Conservation (phyloP, 2,329 filamentous ascomycete species). For the Sporothrix protearum region DNA sequence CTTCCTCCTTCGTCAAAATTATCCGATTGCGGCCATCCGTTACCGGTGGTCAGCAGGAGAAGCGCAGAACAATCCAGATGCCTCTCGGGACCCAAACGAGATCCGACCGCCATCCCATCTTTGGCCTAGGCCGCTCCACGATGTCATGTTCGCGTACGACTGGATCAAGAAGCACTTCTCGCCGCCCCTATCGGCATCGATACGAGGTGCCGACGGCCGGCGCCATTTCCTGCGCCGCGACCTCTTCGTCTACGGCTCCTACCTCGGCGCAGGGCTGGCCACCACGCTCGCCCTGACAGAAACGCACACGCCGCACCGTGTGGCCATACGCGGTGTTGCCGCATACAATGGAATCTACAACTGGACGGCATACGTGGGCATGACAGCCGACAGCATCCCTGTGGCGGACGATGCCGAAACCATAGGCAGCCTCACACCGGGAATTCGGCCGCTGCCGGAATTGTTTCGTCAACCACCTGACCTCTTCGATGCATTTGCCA, state of each 20-base stretch:
- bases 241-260: conserved; percentile 53
- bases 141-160: conserved; percentile 51
- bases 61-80: background rate
- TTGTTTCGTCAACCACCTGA: conserved; percentile 50
- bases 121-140: conserved; percentile 59
- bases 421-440: conserved; percentile 35
- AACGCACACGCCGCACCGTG: conserved; percentile 40
- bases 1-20: conserved; percentile 39
- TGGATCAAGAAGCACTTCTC: conserved; percentile 49
- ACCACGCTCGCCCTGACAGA: conserved; percentile 57
- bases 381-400: background rate
- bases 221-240: conserved; percentile 37
- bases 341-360: conserved; percentile 61
- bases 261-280: conserved; percentile 56
- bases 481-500: conserved; percentile 59
- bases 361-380: conserved; percentile 55
- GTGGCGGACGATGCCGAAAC: conserved; percentile 36
- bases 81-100: background rate
- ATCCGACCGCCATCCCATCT: conserved; percentile 32
- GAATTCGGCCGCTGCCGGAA: conserved; percentile 18
- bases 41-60: conserved; percentile 51
- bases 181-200: conserved; percentile 31
- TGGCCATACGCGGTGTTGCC: conserved; percentile 52
- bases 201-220: background rate
- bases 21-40: conserved; percentile 54